Evolutionary conservation across 2,329 filamentous ascomycete genomes (phyloP).

Genomic region (Didymella lethalis): DNA sequence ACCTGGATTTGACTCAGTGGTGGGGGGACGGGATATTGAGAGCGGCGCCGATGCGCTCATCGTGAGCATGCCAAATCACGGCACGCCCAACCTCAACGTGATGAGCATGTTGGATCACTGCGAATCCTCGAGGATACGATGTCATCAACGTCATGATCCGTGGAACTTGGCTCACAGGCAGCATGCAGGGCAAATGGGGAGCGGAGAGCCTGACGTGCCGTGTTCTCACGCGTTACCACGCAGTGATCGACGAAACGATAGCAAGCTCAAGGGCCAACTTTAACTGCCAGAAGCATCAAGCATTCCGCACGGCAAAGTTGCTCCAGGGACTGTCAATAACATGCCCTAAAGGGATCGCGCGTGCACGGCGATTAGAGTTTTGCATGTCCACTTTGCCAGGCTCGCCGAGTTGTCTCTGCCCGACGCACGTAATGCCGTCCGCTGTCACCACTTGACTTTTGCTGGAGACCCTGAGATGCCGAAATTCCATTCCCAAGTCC

Average conservation of each 20-base stretch:
- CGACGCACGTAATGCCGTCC: slow-evolving; percentile 23
- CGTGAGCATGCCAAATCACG: slow-evolving; percentile 19
- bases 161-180: slow-evolving; percentile 11
- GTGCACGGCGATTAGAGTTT: slow-evolving; percentile 24
- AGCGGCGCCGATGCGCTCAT: slow-evolving; percentile 27
- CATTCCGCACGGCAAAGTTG: slow-evolving; percentile 30
- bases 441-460: slow-evolving; percentile 23
- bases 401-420: slow-evolving; percentile 23
- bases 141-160: slow-evolving; percentile 27
- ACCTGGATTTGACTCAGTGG: slow-evolving; percentile 30
- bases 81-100: slow-evolving; percentile 10
- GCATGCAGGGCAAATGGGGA: slow-evolving; percentile 30
- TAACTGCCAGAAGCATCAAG: slow-evolving; percentile 18
- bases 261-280: slow-evolving; percentile 28
- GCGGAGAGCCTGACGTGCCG: slow-evolving; percentile 32
- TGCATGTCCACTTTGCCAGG: slow-evolving; percentile 14
- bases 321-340: slow-evolving; percentile 21
- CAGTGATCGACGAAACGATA: slow-evolving; percentile 31
- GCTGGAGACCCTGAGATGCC: slow-evolving; percentile 12
- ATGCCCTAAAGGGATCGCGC: slow-evolving; percentile 24
- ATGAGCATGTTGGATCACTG: slow-evolving; percentile 10
- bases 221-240: slow-evolving; percentile 23
- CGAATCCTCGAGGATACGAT: slow-evolving; percentile 10
- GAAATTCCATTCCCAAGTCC: slow-evolving; percentile 10
- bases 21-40: slow-evolving; percentile 25